Base-by-base conservation (phyloP, 495 filamentous ascomycete genomes). In the Chaetomium tenue region DNA sequence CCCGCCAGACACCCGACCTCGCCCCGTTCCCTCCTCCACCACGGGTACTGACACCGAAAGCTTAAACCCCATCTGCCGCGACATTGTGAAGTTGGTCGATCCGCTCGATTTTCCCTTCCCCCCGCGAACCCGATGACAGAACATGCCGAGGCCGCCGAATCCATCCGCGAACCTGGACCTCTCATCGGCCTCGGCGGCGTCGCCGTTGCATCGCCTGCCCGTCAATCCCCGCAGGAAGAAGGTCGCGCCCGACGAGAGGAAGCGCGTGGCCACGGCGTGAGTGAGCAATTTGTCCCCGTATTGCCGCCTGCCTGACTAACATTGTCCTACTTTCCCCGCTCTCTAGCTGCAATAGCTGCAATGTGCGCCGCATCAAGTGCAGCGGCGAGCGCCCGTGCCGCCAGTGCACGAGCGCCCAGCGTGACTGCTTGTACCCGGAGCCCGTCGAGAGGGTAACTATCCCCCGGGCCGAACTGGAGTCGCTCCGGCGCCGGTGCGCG, bases 351-450 rank as follows among this genome's bases (percentile, higher is more conserved):
- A 79, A 80, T 63, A 69, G 66, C 60, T 80, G 78, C 73, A 80
- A 80, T 67, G 68, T 79, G 25, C 72, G 74, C 18, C 76, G 77
- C 56, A 75, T 77, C 65, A 80, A 78, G 59, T 80, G 78, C 66
- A 75, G 69, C n/a, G 78, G 78, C 33, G 64, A 74, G 0, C 57
- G 57, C 28, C 78, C 78, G 2, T 80, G 78, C 63, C 37, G 54
- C 11, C 72, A 75, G 59, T 79, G 78, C 63, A 39, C 61, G 22
- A 61, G 25, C 44, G 28, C 69, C 12, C 58, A 66, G 54, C 68
- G 76, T 40, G 61, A 67, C 3, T 80, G 77, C 63, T 58, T 63
- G 25, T 80, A 79, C 61, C 77, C 77, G 8, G 58, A 59, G 51
- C 53, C 67, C 3, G 42, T 69, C 20, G 64, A 70, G 58, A 72